Evolutionary conservation across 441 rosid genomes (phyloP), one percentile per base, ranked within the genome.

Genomic region (Jatropha multifida): DNA sequence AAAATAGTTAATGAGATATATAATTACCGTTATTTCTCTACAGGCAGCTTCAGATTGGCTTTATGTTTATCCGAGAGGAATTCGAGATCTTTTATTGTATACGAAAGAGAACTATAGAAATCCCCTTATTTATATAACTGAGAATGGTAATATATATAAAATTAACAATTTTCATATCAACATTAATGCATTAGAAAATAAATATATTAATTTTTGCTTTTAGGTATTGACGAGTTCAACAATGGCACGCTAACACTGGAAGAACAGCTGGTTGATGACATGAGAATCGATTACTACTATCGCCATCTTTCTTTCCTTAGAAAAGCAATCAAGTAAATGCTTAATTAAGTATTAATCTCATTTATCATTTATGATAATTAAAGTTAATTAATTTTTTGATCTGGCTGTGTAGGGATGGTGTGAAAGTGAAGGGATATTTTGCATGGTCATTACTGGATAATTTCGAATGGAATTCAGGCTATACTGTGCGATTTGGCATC

Each of bases 361-460:
- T 23, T 23, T 23, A 23, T 23, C 0, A 23, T 23, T 23, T 23
- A 23, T 23, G 23, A 23, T 32, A 5, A 2, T 14, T 32, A 42
- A 13, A 1, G 1, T 7, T 12, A 20, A 48, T 42, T 48, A 55
- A 55, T 5, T 55, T 17, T 0, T 55, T 55, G 23, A 20, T 58
- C 7, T 58, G 32, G 32, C 6, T 32, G 3, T n/a, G 18, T 44
- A 82, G 83, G 76, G 81, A 81, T 65, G 91, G 88, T 0, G 88
- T 73, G 17, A 85, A 90, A 20, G 86, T 90, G 62, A 87, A 83
- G 65, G 94, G 92, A 49, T 90, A 83, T 40, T 83, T 85, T 49
- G 87, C 85, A 14, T 86, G 90, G 91, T 85, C 91, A 20, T 78
- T 89, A 27, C 37, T 86, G 74, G 92, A 88, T 51, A 81, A 85